phyloP scores from a whole-genome alignment of 352 stramenopile species.

The Phytopythium cucurbitacearum region DNA sequence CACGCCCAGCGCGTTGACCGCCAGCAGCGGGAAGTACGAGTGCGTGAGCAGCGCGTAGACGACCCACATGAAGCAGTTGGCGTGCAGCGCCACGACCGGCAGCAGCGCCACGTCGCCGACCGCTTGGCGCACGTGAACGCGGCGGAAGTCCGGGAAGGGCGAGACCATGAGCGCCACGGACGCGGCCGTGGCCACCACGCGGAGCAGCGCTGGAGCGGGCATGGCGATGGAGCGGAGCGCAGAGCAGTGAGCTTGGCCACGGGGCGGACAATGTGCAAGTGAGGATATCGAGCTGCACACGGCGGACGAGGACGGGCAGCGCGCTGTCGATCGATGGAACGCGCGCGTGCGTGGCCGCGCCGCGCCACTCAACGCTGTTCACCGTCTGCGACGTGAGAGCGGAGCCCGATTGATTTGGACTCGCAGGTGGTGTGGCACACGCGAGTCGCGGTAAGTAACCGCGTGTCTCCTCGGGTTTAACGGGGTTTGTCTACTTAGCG shows the following conservation, averaged over 20 bases:
- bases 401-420: too few species aligned
- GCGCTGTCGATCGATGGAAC: too few species aligned
- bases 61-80: slow-evolving; percentile 26
- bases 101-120: slow-evolving; percentile 17
- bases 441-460: too few species aligned
- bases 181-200: slow-evolving; percentile 17
- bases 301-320: too few species aligned
- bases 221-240: neutral
- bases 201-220: slow-evolving; percentile 10
- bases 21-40: slow-evolving; percentile 26
- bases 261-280: neutral
- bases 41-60: slow-evolving; percentile 24
- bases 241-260: neutral
- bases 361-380: too few species aligned
- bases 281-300: neutral
- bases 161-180: slow-evolving; percentile 22
- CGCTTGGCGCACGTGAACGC: slow-evolving; percentile 13
- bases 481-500: too few species aligned
- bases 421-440: too few species aligned
- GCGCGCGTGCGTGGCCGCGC: too few species aligned
- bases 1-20: slow-evolving; percentile 22
- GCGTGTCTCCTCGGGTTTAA: too few species aligned
- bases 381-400: too few species aligned
- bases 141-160: slow-evolving; percentile 19
- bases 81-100: slow-evolving; percentile 25